Evolutionary conservation across 169 alveolate genomes (phyloP).

Genomic region (Ichthyophthirius multifiliis): DNA sequence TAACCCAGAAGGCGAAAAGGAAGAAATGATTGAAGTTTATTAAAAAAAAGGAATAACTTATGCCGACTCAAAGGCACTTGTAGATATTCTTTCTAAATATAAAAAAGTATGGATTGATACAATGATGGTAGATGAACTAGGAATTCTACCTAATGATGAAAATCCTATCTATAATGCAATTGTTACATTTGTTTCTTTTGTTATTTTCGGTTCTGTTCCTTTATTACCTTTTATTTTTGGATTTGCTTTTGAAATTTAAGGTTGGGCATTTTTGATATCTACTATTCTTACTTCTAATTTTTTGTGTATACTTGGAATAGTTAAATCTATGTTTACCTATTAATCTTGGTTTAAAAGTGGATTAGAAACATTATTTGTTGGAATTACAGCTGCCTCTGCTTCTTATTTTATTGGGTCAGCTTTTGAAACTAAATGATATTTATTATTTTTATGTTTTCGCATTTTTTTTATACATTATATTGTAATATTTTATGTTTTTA

Average conservation of each 20-base stretch:
- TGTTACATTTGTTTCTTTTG: constrained; percentile 33
- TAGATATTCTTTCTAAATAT: constrained; percentile 28
- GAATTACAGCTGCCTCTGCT: constrained; percentile 33
- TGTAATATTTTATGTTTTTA: no score
- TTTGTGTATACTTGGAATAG: constrained; percentile 25
- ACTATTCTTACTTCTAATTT: constrained; percentile 13
- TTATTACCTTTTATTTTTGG: constrained; percentile 36
- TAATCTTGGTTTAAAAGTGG: constrained; percentile 29
- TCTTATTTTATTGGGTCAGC: constrained; percentile 33
- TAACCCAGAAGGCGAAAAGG: constrained; percentile 41
- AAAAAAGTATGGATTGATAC: constrained; percentile 36
- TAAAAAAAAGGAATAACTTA: constrained; percentile 25
- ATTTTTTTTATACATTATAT: no score
- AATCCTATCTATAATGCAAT: constrained; percentile 36
- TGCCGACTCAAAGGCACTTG: constrained; percentile 25
- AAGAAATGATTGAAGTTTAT: constrained; percentile 38
- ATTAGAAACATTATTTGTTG: constrained; percentile 27
- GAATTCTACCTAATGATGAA: constrained; percentile 31
- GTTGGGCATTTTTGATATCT: background rate
- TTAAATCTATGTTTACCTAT: constrained; percentile 27
- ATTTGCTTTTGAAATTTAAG: background rate
- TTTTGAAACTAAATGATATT: no score
- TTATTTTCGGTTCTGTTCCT: constrained; percentile 34
- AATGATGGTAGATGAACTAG: constrained; percentile 51
- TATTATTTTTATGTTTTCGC: no score